These are phyloP conservation scores for Kandelia obovata DNA, from an alignment of 345 rosid species.

Conservation along the genomic window DNA sequence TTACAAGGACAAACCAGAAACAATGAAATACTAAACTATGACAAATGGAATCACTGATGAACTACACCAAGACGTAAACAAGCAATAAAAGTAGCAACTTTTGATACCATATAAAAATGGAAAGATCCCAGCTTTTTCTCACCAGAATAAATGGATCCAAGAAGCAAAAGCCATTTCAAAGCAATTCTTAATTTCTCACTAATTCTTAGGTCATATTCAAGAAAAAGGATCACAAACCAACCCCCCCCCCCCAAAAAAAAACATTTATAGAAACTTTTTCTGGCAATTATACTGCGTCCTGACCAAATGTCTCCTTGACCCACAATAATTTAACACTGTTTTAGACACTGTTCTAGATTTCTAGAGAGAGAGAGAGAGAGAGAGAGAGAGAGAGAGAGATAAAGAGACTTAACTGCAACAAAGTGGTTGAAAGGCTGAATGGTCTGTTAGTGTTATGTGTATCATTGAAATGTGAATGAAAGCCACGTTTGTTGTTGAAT, in stretches of 20 bases:
- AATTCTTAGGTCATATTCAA: slow-evolving; percentile 2
- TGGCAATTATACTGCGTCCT: neutral
- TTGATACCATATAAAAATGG: neutral
- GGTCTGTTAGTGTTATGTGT: neutral
- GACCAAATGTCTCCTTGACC: slow-evolving; percentile 6
- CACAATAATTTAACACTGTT: neutral
- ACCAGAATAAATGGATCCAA: slow-evolving; percentile 38
- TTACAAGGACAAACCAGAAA: slow-evolving; percentile 18
- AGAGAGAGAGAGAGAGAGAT: slow-evolving; percentile 3
- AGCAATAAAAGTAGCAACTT: slow-evolving; percentile 23
- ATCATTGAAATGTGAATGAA: slow-evolving; percentile 18
- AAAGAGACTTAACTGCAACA: neutral
- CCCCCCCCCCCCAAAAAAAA: neutral
- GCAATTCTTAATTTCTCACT: slow-evolving; percentile 2
- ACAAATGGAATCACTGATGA: slow-evolving; percentile 12
- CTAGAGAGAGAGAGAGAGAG: slow-evolving; percentile 7
- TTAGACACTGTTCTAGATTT: slow-evolving; percentile 10
- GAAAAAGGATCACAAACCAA: neutral
- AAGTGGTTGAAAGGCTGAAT: slow-evolving; percentile 22
- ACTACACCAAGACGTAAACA: neutral
- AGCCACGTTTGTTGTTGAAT: slow-evolving; percentile 39
- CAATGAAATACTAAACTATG: slow-evolving; percentile 10
- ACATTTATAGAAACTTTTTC: neutral
- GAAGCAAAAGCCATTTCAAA: slow-evolving; percentile 18
- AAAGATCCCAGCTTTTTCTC: slow-evolving; percentile 21